These are phyloP conservation scores for Fraxinus albicans DNA, from an alignment of 305 asterid genomes.

Conservation along the genomic window DNA sequence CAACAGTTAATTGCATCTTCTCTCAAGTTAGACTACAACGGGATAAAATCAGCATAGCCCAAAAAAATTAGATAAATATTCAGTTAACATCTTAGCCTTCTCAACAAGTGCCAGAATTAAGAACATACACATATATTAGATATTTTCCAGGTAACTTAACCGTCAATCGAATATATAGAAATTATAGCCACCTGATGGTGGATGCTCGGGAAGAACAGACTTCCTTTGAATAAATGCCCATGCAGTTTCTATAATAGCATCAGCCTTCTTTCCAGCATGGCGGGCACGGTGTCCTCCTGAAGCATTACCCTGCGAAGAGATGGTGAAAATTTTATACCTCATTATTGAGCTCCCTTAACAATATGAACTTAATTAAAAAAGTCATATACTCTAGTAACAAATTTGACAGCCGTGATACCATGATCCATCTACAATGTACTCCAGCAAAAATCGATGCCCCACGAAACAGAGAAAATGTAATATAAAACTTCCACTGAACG, in stretches of 20 bases:
- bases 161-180: conserved; percentile 2
- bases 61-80: neutral
- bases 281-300: conserved; percentile 94
- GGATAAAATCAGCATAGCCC: neutral
- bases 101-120: neutral
- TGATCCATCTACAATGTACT: conserved; percentile 80
- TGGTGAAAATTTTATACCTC: conserved; percentile 14
- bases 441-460: conserved; percentile 89
- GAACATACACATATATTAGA: neutral
- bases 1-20: neutral
- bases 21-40: neutral
- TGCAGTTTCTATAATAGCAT: conserved; percentile 57
- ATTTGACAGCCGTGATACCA: conserved; percentile 45
- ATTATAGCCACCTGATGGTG: conserved; percentile 54
- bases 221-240: conserved; percentile 65
- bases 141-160: neutral
- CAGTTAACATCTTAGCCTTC: neutral
- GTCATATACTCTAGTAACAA: conserved; percentile 18
- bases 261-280: conserved; percentile 62
- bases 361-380: neutral
- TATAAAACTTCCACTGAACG: conserved; percentile 80
- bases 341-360: neutral
- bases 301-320: conserved; percentile 75
- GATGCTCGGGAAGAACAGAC: conserved; percentile 69
- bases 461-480: conserved; percentile 88